Evolutionary conservation across 352 stramenopile species (phyloP).

Genomic region (Globisporangium parvum): DNA sequence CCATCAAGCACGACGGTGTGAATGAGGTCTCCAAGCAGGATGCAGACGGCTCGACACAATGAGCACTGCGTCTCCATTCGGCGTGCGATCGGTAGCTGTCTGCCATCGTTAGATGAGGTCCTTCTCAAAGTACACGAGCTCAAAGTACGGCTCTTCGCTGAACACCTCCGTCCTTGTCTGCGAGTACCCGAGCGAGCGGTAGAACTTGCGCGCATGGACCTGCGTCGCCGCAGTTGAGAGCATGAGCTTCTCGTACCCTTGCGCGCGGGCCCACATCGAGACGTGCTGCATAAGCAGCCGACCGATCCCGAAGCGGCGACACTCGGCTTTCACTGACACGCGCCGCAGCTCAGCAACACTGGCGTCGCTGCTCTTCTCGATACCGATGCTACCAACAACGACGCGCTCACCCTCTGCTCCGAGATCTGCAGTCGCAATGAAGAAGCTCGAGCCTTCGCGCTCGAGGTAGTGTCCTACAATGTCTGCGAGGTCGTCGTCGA

Average conservation of each 20-base stretch:
- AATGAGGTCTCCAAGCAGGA: not conserved
- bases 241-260: conserved; percentile 3
- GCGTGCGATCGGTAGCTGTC: not conserved
- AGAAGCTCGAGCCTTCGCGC: conserved; percentile 8
- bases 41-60: too few relatives aligned
- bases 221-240: conserved; percentile 8
- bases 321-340: conserved; percentile 9
- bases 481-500: conserved; percentile 15
- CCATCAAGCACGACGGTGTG: not conserved
- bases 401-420: not conserved
- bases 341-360: conserved; percentile 5
- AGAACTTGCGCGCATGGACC: conserved; percentile 2
- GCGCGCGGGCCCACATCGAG: not conserved
- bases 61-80: not conserved
- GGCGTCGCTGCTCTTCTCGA: conserved; percentile 1
- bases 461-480: conserved; percentile 4
- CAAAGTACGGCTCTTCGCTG: conserved; percentile 2
- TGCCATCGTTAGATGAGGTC: not conserved
- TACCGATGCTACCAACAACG: conserved; percentile 13
- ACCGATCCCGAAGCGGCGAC: conserved; percentile 1
- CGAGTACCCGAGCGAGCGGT: not conserved
- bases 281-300: conserved; percentile 6
- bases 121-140: conserved; percentile 8
- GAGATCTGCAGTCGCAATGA: not conserved
- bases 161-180: conserved; percentile 1